These are phyloP conservation scores for Pythium phragmiticola DNA, from an alignment of 352 stramenopile species.

Conservation along the genomic window DNA sequence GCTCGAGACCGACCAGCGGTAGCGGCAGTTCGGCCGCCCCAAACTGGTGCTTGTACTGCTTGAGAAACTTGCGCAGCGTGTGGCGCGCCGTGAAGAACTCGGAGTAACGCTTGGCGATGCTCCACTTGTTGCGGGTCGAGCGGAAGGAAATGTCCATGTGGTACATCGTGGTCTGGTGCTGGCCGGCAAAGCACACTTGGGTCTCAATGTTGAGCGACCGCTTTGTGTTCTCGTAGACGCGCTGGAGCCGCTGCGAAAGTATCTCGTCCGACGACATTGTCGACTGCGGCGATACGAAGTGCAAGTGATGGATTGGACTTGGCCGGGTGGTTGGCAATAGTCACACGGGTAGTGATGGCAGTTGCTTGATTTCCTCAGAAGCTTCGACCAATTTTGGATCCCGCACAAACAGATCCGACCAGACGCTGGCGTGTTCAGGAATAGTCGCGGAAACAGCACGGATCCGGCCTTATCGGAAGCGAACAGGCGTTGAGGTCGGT, in stretches of 20 bases:
- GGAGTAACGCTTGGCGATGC: constrained; percentile 84
- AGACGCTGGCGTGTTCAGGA: constrained; percentile 18
- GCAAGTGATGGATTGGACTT: neutral
- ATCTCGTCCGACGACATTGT: constrained; percentile 52
- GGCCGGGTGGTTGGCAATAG: constrained; percentile 1
- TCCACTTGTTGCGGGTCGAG: constrained; percentile 85
- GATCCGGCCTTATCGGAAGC: neutral
- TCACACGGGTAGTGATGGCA: neutral
- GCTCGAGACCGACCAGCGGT: constrained; percentile 51
- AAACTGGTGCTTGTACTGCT: constrained; percentile 51
- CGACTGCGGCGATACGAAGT: neutral
- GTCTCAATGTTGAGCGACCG: constrained; percentile 80
- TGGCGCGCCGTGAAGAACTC: constrained; percentile 77
- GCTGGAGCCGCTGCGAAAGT: constrained; percentile 63
- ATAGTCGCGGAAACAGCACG: constrained; percentile 13
- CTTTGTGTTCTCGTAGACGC: constrained; percentile 74
- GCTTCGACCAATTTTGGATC: constrained; percentile 16
- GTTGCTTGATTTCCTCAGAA: neutral
- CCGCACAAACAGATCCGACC: constrained; percentile 8
- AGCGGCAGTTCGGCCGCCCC: constrained; percentile 10
- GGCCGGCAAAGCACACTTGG: constrained; percentile 52
- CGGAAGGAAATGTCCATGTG: constrained; percentile 87
- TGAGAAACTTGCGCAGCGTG: constrained; percentile 62
- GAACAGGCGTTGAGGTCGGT: neutral
- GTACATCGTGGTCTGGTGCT: constrained; percentile 77